Conservation (phyloP, 331 rosid genomes). For the Quercus phellos region DNA sequence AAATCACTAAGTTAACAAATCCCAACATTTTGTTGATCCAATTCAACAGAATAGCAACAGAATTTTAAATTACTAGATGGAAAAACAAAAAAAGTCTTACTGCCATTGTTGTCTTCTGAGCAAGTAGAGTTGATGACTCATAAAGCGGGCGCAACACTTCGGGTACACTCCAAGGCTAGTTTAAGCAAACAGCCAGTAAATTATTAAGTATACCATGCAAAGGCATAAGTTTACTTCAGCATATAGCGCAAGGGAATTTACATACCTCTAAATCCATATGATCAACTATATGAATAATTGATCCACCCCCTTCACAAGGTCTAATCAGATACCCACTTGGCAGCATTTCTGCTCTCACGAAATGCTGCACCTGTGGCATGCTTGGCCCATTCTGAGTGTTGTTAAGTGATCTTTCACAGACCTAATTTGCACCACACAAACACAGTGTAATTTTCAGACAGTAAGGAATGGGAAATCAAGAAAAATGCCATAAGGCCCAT, state of each 20-base stretch:
- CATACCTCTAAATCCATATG: slow-evolving; percentile 86
- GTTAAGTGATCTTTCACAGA: slow-evolving; percentile 98
- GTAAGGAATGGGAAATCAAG: background rate
- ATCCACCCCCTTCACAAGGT: slow-evolving; percentile 98
- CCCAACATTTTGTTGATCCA: background rate
- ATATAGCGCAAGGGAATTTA: background rate
- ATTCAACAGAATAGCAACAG: background rate
- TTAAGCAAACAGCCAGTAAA: slow-evolving; percentile 19
- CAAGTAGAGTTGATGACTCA: slow-evolving; percentile 82
- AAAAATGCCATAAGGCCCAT: background rate
- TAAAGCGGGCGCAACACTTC: slow-evolving; percentile 95
- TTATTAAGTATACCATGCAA: slow-evolving; percentile 15
- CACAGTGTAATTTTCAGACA: slow-evolving; percentile 2
- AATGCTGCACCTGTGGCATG: slow-evolving; percentile 85
- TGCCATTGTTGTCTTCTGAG: slow-evolving; percentile 92
- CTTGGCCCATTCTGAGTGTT: slow-evolving; percentile 96
- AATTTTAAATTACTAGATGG: background rate
- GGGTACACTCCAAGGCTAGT: slow-evolving; percentile 96
- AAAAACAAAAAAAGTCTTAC: slow-evolving; percentile 36
- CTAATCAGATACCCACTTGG: slow-evolving; percentile 94
- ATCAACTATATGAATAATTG: slow-evolving; percentile 89
- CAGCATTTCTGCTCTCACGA: slow-evolving; percentile 90
- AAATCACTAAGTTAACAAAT: background rate
- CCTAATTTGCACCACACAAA: slow-evolving; percentile 37
- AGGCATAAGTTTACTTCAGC: slow-evolving; percentile 1